Conservation (phyloP, 2,329 filamentous ascomycete species). For the Gremmenia infestans region DNA sequence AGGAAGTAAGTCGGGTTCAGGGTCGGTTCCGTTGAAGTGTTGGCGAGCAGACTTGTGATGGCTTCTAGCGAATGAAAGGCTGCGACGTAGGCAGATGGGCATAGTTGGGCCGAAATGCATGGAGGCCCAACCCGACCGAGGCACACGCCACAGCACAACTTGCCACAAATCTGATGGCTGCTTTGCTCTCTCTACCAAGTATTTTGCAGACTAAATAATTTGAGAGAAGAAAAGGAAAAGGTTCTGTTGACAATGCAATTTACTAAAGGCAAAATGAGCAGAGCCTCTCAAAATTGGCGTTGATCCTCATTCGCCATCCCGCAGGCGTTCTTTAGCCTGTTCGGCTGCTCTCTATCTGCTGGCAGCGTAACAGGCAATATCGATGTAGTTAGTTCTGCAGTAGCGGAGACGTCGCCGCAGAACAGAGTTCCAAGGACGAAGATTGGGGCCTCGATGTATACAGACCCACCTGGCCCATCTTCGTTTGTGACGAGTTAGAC, state of each 20-base stretch:
- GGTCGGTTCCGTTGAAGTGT: slow-evolving; percentile 16
- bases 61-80: slow-evolving; percentile 16
- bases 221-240: not conserved
- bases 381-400: not conserved
- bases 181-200: not conserved
- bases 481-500: slow-evolving; percentile 5
- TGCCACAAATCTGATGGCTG: slow-evolving; percentile 21
- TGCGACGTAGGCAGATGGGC: slow-evolving; percentile 12
- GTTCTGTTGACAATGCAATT: no score
- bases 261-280: no score
- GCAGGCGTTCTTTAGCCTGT: not conserved
- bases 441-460: not conserved
- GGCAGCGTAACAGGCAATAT: slow-evolving; percentile 1
- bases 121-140: slow-evolving; percentile 38
- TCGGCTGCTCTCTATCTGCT: not conserved
- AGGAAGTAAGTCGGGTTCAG: not conserved
- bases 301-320: not conserved
- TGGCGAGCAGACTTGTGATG: slow-evolving; percentile 3
- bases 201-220: not conserved
- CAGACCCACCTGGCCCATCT: slow-evolving; percentile 6
- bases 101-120: slow-evolving; percentile 38
- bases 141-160: slow-evolving; percentile 18
- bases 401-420: not conserved
- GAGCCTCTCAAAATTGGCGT: no score
- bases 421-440: not conserved